These are phyloP conservation scores for Lanzia echinophila DNA, from an alignment of 2,329 filamentous ascomycete genomes.

Conservation along the genomic window DNA sequence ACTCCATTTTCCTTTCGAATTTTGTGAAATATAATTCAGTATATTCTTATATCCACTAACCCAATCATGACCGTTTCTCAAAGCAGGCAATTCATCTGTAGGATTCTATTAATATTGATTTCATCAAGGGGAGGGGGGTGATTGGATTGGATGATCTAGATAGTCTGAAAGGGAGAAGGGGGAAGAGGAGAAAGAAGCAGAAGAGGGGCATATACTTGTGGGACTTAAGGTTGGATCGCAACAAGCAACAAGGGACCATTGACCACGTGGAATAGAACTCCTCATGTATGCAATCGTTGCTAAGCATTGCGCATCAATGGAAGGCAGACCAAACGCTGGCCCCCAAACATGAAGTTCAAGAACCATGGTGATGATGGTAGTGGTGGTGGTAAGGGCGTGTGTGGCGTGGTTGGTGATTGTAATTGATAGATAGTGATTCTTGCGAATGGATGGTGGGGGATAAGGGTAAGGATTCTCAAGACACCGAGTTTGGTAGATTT, in stretches of 20 bases:
- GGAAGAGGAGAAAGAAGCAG: background rate
- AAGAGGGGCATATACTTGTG: constrained; percentile 49
- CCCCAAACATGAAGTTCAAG: constrained; percentile 86
- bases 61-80: constrained; percentile 47
- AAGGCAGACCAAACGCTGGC: constrained; percentile 79
- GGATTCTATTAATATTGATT: constrained; percentile 7
- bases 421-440: background rate
- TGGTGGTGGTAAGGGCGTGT: background rate
- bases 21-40: constrained; percentile 39
- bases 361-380: constrained; percentile 30
- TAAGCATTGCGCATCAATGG: constrained; percentile 85
- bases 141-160: too few species aligned
- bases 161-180: too few species aligned
- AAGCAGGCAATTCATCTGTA: constrained; percentile 48
- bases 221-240: constrained; percentile 67
- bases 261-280: constrained; percentile 48
- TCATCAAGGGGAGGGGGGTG: background rate
- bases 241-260: constrained; percentile 67
- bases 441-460: background rate
- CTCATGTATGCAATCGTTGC: constrained; percentile 74
- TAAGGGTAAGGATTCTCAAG: too few species aligned
- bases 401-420: background rate
- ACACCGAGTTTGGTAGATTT: background rate
- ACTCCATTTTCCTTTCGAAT: constrained; percentile 41
- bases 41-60: constrained; percentile 48